Conservation (phyloP, 106 monocot species). For the Posidonia australis region DNA sequence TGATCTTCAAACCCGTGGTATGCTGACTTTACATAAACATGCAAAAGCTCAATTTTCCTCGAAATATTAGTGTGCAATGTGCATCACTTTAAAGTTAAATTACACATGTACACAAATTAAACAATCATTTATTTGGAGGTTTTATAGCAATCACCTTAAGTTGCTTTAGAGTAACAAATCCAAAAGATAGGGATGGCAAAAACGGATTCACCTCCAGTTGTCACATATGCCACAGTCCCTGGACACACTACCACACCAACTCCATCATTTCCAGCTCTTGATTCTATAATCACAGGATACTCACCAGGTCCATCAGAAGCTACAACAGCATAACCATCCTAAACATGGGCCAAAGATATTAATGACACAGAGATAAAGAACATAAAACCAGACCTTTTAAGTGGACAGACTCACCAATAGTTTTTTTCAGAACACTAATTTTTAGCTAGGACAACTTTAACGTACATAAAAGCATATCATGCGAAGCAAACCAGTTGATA, state of each 20-base stretch:
- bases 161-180: not conserved
- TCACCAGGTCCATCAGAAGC: slow-evolving; percentile 90
- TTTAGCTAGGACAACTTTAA: too few relatives aligned
- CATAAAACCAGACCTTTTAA: not conserved
- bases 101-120: too few relatives aligned
- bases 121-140: too few relatives aligned
- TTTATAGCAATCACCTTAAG: not conserved
- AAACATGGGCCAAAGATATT: slow-evolving; percentile 7
- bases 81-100: too few relatives aligned
- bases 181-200: not conserved
- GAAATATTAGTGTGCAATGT: too few relatives aligned
- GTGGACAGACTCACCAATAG: not conserved
- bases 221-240: slow-evolving; percentile 90
- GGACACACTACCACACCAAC: slow-evolving; percentile 39
- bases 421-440: too few relatives aligned
- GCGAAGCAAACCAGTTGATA: too few relatives aligned
- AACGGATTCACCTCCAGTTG: slow-evolving; percentile 75
- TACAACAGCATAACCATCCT: slow-evolving; percentile 98
- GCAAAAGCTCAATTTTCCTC: too few relatives aligned
- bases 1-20: not conserved
- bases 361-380: not conserved
- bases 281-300: slow-evolving; percentile 75
- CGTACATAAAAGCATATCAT: too few relatives aligned
- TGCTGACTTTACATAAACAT: too few relatives aligned
- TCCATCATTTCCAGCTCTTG: slow-evolving; percentile 86